Percentiles rank a stretch among this genome's conserved stretches.
Conservation (phyloP, 116 monocot genomes). For the Zostera marina region DNA sequence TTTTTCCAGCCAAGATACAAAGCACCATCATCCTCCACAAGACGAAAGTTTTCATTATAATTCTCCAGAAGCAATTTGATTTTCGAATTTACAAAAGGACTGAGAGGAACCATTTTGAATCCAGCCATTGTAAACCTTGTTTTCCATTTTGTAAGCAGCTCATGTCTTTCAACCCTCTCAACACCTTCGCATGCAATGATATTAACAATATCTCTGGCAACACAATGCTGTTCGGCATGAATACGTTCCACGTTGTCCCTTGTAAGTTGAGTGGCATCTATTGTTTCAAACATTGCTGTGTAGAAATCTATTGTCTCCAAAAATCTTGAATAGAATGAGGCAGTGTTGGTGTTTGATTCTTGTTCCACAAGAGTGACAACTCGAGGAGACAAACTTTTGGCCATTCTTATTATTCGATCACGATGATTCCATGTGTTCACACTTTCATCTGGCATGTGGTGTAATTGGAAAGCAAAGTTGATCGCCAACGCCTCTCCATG, state of each 20-base stretch:
- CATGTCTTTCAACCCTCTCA: constrained; percentile 79
- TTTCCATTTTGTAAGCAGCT: constrained; percentile 81
- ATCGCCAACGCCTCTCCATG: constrained; percentile 67
- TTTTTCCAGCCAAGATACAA: constrained; percentile 30
- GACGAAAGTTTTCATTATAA: constrained; percentile 46
- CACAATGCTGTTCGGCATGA: constrained; percentile 81
- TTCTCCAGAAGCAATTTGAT: constrained; percentile 52
- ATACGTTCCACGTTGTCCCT: constrained; percentile 70
- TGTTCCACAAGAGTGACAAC: constrained; percentile 86
- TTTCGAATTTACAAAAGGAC: constrained; percentile 60
- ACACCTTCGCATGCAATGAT: constrained; percentile 86
- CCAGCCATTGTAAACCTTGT: constrained; percentile 80
- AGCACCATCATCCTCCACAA: constrained; percentile 63
- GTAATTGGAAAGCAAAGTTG: constrained; percentile 73
- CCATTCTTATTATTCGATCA: constrained; percentile 58
- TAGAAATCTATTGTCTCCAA: constrained; percentile 64
- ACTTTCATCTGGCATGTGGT: constrained; percentile 88
- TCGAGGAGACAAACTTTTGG: constrained; percentile 67
- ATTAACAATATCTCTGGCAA: constrained; percentile 90
- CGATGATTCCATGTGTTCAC: constrained; percentile 78
- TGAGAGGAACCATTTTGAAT: constrained; percentile 56
- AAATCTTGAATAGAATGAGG: constrained; percentile 64
- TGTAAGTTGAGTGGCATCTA: constrained; percentile 44
- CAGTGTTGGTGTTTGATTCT: constrained; percentile 84
- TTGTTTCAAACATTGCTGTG: constrained; percentile 62